Percentiles rank a stretch among this genome's conserved stretches.
phyloP scores from a whole-genome alignment of 306 rosid species.

The Lupinus albus region DNA sequence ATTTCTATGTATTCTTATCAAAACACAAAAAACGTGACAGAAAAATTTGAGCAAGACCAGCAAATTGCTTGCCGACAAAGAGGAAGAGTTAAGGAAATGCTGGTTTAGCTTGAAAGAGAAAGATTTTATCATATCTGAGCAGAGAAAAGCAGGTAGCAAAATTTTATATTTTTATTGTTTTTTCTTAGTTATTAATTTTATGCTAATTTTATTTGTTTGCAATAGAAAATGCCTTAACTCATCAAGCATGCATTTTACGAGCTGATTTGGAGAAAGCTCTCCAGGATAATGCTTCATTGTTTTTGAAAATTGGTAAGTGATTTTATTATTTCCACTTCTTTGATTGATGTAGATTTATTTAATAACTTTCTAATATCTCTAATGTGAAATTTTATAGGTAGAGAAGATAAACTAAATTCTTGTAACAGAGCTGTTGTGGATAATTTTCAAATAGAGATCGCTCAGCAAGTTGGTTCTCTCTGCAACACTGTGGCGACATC shows the following conservation, averaged over 20 bases:
- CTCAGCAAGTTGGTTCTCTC: conserved; percentile 73
- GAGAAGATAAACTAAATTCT: conserved; percentile 79
- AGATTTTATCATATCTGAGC: conserved; percentile 78
- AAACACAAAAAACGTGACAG: conserved; percentile 42
- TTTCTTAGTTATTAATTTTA: conserved; percentile 10
- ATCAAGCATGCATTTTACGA: conserved; percentile 74
- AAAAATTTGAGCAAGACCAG: conserved; percentile 69
- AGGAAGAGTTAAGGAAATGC: conserved; percentile 77
- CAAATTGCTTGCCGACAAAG: conserved; percentile 62
- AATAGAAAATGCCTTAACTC: conserved; percentile 86
- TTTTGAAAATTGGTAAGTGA: conserved; percentile 72
- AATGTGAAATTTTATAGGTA: conserved; percentile 48
- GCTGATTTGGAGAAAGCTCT: conserved; percentile 88
- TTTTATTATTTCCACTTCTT: background rate
- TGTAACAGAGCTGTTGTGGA: conserved; percentile 72
- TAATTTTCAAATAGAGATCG: conserved; percentile 73
- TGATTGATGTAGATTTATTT: background rate
- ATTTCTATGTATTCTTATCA: conserved; percentile 18
- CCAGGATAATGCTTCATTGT: conserved; percentile 70
- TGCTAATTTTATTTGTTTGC: conserved; percentile 34
- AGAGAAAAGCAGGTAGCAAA: conserved; percentile 81
- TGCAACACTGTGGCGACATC: conserved; percentile 70
- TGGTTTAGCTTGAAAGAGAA: conserved; percentile 65
- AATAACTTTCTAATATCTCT: background rate
- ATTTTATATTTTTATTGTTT: background rate